Evolutionary conservation across 1,284 basidiomycete species (phyloP), one percentile per base, ranked within the genome.

Genomic region (Leccinum subrobustum): DNA sequence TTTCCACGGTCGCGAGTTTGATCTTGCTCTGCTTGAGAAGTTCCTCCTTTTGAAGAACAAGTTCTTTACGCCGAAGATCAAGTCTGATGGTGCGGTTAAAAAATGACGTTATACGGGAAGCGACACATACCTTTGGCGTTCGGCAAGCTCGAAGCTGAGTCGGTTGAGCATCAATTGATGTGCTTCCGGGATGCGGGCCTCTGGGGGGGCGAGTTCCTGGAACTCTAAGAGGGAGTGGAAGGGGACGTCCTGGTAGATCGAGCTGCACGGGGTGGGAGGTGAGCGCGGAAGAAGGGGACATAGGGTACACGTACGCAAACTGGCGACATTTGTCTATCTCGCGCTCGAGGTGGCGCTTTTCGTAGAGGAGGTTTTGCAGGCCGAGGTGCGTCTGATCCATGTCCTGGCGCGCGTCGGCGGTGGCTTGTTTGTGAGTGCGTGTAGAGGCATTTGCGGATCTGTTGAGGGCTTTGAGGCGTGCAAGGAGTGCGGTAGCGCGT

Each of bases 291-390:
- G 20, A 58, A 25, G 52, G 33, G 44, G 52, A 12, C 3, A 60
- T n/a, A 58, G 1, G 4, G 6, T 0, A 11, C 89, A 70, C 89
- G 70, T 71, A 93, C 91, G 88, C 90, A 72, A 93, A 93, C 69
- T 92, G 90, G 58, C 88, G 83, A 74, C 91, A 93, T 73, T 93
- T 93, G 68, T 92, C 91, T 33, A 93, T 93, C 76, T 93, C 91
- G 63, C 89, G 81, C 72, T 93, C 91, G 9, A 93, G 81, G 70
- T 93, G 91, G 31, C 91, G 79, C 71, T 91, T 91, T 74, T 93
- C 91, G 66, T 93, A 93, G 56, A 91, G 80, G 47, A 93, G 76
- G 65, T 93, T 93, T 73, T 93, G 91, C 35, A 93, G 82, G 14
- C 87, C 84, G 29, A 93, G 84, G 74, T 91, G 85, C 1, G 89